These are phyloP conservation scores for Blepharisma undulans DNA, from an alignment of 169 alveolate genomes.

Conservation along the genomic window DNA sequence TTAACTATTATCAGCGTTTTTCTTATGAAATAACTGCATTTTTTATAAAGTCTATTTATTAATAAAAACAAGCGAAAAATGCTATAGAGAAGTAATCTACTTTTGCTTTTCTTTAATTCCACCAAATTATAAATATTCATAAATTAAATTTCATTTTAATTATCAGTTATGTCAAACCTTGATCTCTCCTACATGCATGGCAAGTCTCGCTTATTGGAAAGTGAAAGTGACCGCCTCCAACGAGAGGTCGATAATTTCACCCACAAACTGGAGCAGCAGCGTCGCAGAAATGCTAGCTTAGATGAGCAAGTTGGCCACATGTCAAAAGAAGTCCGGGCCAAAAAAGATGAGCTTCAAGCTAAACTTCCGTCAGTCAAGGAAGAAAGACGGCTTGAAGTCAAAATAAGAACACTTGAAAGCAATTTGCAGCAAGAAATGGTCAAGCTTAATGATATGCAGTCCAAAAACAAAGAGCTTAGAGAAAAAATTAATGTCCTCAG, in stretches of 20 bases:
- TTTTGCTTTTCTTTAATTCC: not conserved
- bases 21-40: not conserved
- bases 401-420: constrained; percentile 20
- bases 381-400: constrained; percentile 29
- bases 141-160: too few relatives aligned
- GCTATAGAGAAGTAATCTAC: not conserved
- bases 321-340: constrained; percentile 33
- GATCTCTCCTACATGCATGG: not conserved
- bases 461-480: constrained; percentile 16
- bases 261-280: constrained; percentile 66
- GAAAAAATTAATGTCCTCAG: constrained; percentile 30
- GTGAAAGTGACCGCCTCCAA: constrained; percentile 65
- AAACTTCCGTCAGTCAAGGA: constrained; percentile 28
- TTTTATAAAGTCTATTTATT: not conserved
- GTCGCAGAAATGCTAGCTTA: constrained; percentile 48
- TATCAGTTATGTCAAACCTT: not conserved
- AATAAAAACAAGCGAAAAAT: not conserved
- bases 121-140: not conserved
- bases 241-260: constrained; percentile 73
- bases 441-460: constrained; percentile 8
- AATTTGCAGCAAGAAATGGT: constrained; percentile 31
- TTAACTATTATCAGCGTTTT: too few relatives aligned
- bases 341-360: constrained; percentile 10
- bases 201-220: constrained; percentile 58
- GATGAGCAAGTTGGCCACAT: constrained; percentile 34